Evolutionary conservation across 257 asterid genomes (phyloP), one percentile per base, ranked within the genome.

Genomic region (Lycium barbarum): DNA sequence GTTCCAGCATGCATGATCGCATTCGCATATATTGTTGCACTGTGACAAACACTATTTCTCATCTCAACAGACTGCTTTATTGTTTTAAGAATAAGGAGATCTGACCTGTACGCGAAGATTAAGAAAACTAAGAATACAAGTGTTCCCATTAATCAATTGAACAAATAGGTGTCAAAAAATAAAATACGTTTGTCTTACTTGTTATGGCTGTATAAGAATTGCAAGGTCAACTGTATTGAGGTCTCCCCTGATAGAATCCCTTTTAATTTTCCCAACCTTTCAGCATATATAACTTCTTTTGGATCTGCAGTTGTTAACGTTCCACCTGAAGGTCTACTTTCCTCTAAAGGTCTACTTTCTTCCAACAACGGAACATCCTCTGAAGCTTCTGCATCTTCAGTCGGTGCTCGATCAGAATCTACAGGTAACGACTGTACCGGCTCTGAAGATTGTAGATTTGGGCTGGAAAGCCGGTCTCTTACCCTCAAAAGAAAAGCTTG

Each of bases 1-100:
- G 99, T 97, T 85, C 99, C 99, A 68, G 99, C 99, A 87, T 97
- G 99, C 99, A 97, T 97, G 86, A 97, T 92, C 59, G 99, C 99
- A 90, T 97, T 97, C 2, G 99, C 93, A 86, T 92, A 95, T 84
- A 97, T 94, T 40, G 99, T 95, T 82, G 99, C 99, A 90, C 99
- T 97, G 82, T 94, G 99, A 88, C 98, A 95, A 61, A 93, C 98
- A 83, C 97, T 94, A 71, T 93, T 95, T 90, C 98, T 93, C 97
- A 93, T 93, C 92, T 97, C 99, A 83, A 97, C 96, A 62, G 99
- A 95, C 85, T 97, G 99, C 90, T 97, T 95, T 87, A 95, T 97
- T 63, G 98, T 95, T 94, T 95, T 97, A 3, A 95, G 97, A 84
- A 94, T 95, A 85, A 95, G 98, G 85, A 97, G 97, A 91, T 97